Evolutionary conservation across 2,329 filamentous ascomycete species (phyloP).

Genomic region (Talaromyces sp.): DNA sequence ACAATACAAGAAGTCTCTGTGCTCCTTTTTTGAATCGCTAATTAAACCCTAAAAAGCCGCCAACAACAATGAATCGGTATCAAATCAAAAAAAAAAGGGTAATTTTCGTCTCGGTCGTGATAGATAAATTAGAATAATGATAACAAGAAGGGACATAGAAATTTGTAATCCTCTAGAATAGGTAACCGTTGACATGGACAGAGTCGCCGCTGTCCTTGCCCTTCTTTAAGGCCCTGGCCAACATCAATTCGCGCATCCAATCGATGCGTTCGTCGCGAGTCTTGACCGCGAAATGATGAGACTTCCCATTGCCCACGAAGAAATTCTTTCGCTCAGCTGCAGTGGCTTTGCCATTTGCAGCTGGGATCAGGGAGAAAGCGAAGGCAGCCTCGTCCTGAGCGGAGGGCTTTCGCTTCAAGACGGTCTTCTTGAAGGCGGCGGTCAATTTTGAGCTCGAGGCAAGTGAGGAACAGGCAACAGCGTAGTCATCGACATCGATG

Average conservation of each 20-base stretch:
- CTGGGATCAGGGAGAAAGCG: constrained; percentile 42
- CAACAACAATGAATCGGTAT: too few relatives aligned
- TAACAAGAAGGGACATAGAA: too few relatives aligned
- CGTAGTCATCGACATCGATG: constrained; percentile 41
- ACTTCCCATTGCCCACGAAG: constrained; percentile 62
- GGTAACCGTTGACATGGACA: constrained; percentile 1
- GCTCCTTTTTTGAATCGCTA: too few relatives aligned
- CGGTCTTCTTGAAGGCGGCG: constrained; percentile 69
- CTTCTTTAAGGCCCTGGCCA: constrained; percentile 39
- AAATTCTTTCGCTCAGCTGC: constrained; percentile 41
- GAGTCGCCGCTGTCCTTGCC: constrained; percentile 30
- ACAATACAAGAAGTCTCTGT: too few relatives aligned
- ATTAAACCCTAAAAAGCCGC: too few relatives aligned
- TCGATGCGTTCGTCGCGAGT: constrained; percentile 86
- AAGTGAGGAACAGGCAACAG: constrained; percentile 63
- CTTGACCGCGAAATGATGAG: constrained; percentile 90
- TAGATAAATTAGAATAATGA: too few relatives aligned
- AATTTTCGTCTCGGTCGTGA: too few relatives aligned
- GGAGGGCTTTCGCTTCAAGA: constrained; percentile 43
- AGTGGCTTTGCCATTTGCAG: constrained; percentile 47
- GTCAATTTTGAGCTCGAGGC: constrained; percentile 76
- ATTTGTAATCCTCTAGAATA: too few relatives aligned
- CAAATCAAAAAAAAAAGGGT: too few relatives aligned
- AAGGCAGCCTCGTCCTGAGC: constrained; percentile 34
- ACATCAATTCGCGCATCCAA: constrained; percentile 60